Percentiles rank a stretch among this genome's conserved stretches.
Evolutionary conservation across 2,329 filamentous ascomycete genomes (phyloP).

Genomic region (Stylonectria norvegica): DNA sequence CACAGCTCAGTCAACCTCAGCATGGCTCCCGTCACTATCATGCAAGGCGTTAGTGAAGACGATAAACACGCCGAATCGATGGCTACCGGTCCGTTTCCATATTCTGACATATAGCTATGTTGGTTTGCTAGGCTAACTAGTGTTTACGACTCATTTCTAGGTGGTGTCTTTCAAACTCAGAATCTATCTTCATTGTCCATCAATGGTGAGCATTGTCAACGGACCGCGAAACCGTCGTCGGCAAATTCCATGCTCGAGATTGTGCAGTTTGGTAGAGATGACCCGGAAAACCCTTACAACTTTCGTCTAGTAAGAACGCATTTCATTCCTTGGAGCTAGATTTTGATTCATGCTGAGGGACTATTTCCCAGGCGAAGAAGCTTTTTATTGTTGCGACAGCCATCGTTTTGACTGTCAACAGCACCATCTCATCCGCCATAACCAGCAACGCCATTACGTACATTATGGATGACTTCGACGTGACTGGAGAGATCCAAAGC

Average conservation of each 20-base stretch:
- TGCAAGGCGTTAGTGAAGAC: no score
- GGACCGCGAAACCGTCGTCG: neutral
- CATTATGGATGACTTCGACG: slow-evolving; percentile 53
- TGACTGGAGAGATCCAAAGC: slow-evolving; percentile 42
- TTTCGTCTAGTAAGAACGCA: neutral
- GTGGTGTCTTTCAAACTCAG: neutral
- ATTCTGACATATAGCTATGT: no score
- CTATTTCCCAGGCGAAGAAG: neutral
- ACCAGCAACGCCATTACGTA: slow-evolving; percentile 57
- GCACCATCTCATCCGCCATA: slow-evolving; percentile 59
- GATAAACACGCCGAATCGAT: no score
- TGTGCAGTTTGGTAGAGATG: neutral
- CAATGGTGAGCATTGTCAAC: neutral
- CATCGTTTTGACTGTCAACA: slow-evolving; percentile 44
- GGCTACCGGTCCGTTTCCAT: no score
- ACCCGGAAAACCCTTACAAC: neutral
- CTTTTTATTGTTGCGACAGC: neutral
- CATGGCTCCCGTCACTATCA: no score
- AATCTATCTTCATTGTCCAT: neutral
- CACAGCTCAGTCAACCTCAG: no score
- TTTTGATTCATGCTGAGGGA: no score
- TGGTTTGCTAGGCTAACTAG: no score
- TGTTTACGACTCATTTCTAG: no score
- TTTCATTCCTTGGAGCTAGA: neutral
- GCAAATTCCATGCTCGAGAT: neutral